Evolutionary conservation across 2,329 filamentous ascomycete species (phyloP), one percentile per base, ranked within the genome.

Genomic region (Calonectria honghensis): DNA sequence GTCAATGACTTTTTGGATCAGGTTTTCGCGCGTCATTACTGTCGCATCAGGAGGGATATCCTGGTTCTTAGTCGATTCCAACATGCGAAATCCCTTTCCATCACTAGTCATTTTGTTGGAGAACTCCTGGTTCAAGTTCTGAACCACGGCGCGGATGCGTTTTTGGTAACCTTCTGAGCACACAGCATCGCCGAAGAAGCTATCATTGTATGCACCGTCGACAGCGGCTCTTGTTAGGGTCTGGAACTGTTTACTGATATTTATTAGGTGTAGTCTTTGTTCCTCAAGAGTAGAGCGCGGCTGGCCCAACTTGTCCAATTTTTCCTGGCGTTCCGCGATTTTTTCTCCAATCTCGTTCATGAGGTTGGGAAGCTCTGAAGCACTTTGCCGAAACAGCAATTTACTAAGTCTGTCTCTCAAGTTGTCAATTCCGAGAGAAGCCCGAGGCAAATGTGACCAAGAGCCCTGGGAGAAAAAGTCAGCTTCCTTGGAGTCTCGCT

Each of bases 61-160:
- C 20, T 6, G 2, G 18, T 6, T 13, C 7, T 6, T 35, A 6
- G 29, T 13, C 31, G 29, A 35, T n/a, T 57, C 52, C 89, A 85
- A 1, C 45, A 24, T 24, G 79, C 66, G 27, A 82, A 84, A 20
- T 80, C 18, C 83, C 67, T 89, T 86, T 0, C 91, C 90, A 0
- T 79, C 71, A 0, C 77, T 61, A 0, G 80, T 78, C 82, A 92
- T 88, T 1, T 83, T 70, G 0, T 84, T 75, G 0, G 88, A 84
- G 75, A 93, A 93, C 0, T 84, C 81, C 0, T 82, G 71, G 59
- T 89, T 88, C 2, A 87, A 80, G 45, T 89, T 87, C 68, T 92
- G 90, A 1, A 92, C 83, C 0, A 89, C 84, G 0, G 91, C 90
- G 0, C 91, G 86, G 5, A 93, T 83, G 0, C 90, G 86, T 48